Base-by-base conservation (phyloP, 805 yeast species). In the Suhomyces canberraensis region DNA sequence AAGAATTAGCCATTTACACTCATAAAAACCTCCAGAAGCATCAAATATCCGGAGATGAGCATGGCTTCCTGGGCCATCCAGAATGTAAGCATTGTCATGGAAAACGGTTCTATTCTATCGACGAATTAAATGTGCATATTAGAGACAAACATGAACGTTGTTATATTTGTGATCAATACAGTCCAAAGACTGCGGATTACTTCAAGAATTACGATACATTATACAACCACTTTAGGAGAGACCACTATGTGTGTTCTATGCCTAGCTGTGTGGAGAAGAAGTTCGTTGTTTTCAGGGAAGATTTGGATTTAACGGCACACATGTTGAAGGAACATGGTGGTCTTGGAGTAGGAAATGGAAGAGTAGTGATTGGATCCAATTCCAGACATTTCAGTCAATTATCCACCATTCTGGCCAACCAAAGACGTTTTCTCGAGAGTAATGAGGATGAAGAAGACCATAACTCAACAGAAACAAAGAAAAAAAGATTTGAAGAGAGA, bases 201-300 rank as follows among this genome's bases (percentile, higher is more conserved):
- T 93, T 83, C 63, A 72, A 72, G 46, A 75, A 90, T 58, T 91
- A 91, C 54, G 83, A 83, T 30, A 69, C 78, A 26, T 68, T 93
- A 37, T 84, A 79, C 48, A 65, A 67, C 11, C 99, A 93, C 66
- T 93, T 93, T 60, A 70, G 66, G 47, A 58, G 54, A 3, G 78
- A 73, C 28, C 99, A 93, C 60, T 87, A 69, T 58, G 78, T 79
- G 11, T 93, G 99, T 63, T 70, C 74, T 21, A 83, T 84, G 14
- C 85, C 77, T 32, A 52, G 74, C 9, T 93, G 99, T 62, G 60
- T 90, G 32, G 98, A 90, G 38, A 80, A 84, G 58, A 85, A 86
- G 56, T 91, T 93, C 62, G 93, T 93, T 16, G 98, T 91, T 1
- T 93, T 93, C 56, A 75, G 81, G 16, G 91, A 88, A 44, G 93